A percentile compares a stretch with the other conserved stretches of the same genome.
These are phyloP conservation scores for Thermothielavioides terrestris DNA, from an alignment of 495 filamentous ascomycete species.

Conservation along the genomic window DNA sequence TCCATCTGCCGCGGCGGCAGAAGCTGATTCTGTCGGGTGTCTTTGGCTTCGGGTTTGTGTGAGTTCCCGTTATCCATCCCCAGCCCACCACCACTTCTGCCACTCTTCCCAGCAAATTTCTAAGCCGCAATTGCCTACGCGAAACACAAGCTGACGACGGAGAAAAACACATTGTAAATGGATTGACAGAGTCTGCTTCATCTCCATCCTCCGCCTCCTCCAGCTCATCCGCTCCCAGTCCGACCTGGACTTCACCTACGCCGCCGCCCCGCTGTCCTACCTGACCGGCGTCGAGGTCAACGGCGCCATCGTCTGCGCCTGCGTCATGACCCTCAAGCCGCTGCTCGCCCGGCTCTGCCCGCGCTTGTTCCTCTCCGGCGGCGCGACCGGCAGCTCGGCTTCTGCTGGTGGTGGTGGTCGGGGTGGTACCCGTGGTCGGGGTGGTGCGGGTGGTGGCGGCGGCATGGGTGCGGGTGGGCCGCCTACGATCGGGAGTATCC, in stretches of 20 bases:
- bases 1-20: slow-evolving; percentile 25
- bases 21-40: slow-evolving; percentile 30
- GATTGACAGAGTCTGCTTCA: slow-evolving; percentile 25
- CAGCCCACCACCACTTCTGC: neutral
- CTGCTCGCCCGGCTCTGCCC: slow-evolving; percentile 27
- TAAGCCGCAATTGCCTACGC: too few species aligned
- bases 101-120: neutral
- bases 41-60: slow-evolving; percentile 29
- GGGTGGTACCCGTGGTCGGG: neutral
- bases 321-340: slow-evolving; percentile 30
- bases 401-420: neutral
- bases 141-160: too few species aligned
- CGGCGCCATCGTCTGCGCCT: slow-evolving; percentile 36
- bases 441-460: too few species aligned
- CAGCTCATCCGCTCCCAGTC: slow-evolving; percentile 18
- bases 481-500: slow-evolving; percentile 20
- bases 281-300: slow-evolving; percentile 41
- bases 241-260: slow-evolving; percentile 23
- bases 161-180: neutral
- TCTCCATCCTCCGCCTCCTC: slow-evolving; percentile 28
- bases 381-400: neutral
- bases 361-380: slow-evolving; percentile 18
- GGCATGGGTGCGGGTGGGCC: slow-evolving; percentile 3
- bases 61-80: neutral
- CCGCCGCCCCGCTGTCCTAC: slow-evolving; percentile 22